Evolutionary conservation across 805 yeast species (phyloP).

Genomic region (Millerago galiae): DNA sequence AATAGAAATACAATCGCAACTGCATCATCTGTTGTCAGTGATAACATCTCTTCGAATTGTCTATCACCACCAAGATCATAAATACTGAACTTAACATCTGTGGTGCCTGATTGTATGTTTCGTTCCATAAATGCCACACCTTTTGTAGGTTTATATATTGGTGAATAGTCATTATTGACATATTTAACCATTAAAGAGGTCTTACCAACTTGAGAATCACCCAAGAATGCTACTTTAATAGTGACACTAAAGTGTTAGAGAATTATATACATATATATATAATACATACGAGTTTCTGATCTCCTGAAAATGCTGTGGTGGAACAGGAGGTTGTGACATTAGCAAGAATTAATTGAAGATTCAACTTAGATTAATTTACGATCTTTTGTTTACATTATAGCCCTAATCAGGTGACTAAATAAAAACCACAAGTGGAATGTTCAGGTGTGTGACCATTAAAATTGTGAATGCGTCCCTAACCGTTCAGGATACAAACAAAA

Average conservation of each 20-base stretch:
- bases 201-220: constrained; percentile 95
- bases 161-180: constrained; percentile 91
- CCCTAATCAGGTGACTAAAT: neutral
- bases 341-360: neutral
- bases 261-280: neutral
- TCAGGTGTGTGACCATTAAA: neutral
- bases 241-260: constrained; percentile 35
- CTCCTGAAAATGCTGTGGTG: constrained; percentile 17
- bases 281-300: constrained; percentile 18
- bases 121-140: constrained; percentile 96
- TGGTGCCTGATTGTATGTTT: constrained; percentile 73
- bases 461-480: too few species aligned
- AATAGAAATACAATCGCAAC: constrained; percentile 87
- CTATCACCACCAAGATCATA: constrained; percentile 97
- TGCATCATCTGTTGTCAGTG: constrained; percentile 86
- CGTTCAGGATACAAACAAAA: too few species aligned
- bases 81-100: constrained; percentile 83
- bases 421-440: too few species aligned
- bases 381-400: neutral
- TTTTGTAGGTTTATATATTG: constrained; percentile 84
- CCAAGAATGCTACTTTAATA: constrained; percentile 84
- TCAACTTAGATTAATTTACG: neutral
- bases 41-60: constrained; percentile 93
- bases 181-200: constrained; percentile 95
- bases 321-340: constrained; percentile 14